These are phyloP conservation scores for Hordeum pubiflorum DNA, from an alignment of 202 grass and related monocot genomes.

Conservation along the genomic window DNA sequence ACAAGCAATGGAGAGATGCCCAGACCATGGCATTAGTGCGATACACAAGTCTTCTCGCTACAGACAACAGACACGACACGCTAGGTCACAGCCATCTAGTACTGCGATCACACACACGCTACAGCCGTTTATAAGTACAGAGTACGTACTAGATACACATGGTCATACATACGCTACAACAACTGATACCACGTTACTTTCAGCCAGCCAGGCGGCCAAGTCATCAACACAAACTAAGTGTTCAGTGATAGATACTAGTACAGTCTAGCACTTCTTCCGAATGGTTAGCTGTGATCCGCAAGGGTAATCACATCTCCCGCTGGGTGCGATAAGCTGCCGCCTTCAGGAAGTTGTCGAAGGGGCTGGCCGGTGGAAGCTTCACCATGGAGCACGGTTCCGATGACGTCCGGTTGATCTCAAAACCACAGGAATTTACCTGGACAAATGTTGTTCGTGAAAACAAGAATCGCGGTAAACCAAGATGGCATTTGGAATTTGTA, in stretches of 20 bases:
- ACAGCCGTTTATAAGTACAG: neutral
- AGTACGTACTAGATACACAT: neutral
- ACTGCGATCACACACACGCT: neutral
- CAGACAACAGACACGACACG: neutral
- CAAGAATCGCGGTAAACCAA: neutral
- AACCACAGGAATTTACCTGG: slow-evolving; percentile 49
- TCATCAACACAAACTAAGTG: slow-evolving; percentile 14
- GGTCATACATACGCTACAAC: slow-evolving; percentile 2
- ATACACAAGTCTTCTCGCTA: neutral
- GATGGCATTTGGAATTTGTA: neutral
- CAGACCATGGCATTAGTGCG: neutral
- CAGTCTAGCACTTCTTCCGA: neutral
- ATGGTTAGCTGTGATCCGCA: slow-evolving; percentile 25
- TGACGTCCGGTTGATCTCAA: slow-evolving; percentile 26
- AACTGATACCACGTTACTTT: neutral
- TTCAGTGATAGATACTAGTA: slow-evolving; percentile 5
- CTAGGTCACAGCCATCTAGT: neutral
- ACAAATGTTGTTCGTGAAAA: neutral
- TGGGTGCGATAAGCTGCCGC: slow-evolving; percentile 64
- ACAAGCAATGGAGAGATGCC: neutral
- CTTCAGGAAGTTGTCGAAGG: slow-evolving; percentile 97
- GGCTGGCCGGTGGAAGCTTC: slow-evolving; percentile 77
- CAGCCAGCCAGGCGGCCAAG: neutral
- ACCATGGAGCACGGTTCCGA: slow-evolving; percentile 46
- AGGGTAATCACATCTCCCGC: slow-evolving; percentile 21